These are phyloP conservation scores for Bolboschoenoplectus hybrid DNA, from an alignment of 202 grass and related monocot genomes.

Conservation along the genomic window DNA sequence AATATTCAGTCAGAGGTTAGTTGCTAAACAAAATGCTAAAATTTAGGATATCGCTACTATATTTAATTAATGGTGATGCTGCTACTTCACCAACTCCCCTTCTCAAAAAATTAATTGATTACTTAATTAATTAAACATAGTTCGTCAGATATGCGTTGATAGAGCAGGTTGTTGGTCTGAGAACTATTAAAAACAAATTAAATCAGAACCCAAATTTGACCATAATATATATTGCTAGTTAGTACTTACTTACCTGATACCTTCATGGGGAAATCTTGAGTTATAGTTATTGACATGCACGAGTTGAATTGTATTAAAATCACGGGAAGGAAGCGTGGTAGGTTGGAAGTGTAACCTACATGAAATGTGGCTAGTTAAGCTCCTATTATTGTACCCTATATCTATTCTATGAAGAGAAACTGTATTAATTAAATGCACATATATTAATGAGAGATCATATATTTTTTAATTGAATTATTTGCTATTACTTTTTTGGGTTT, in stretches of 20 bases:
- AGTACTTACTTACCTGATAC: not conserved
- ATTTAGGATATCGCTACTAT: not conserved
- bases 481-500: no score
- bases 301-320: slow-evolving; percentile 19
- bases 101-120: not conserved
- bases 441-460: no score
- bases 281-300: not conserved
- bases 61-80: slow-evolving; percentile 5
- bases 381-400: not conserved
- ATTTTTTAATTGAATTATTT: no score
- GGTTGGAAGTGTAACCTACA: slow-evolving; percentile 23
- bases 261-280: slow-evolving; percentile 5
- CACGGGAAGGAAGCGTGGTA: slow-evolving; percentile 20
- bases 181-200: slow-evolving; percentile 6
- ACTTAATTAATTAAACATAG: not conserved
- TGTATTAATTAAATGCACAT: no score
- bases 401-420: not conserved
- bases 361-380: not conserved
- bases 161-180: not conserved
- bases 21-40: not conserved
- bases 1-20: slow-evolving; percentile 17
- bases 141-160: not conserved
- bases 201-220: slow-evolving; percentile 29
- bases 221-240: not conserved
- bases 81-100: slow-evolving; percentile 22